Evolutionary conservation across 805 yeast genomes (phyloP), one percentile per base, ranked within the genome.

Genomic region (Metschnikowia bowlesiae): DNA sequence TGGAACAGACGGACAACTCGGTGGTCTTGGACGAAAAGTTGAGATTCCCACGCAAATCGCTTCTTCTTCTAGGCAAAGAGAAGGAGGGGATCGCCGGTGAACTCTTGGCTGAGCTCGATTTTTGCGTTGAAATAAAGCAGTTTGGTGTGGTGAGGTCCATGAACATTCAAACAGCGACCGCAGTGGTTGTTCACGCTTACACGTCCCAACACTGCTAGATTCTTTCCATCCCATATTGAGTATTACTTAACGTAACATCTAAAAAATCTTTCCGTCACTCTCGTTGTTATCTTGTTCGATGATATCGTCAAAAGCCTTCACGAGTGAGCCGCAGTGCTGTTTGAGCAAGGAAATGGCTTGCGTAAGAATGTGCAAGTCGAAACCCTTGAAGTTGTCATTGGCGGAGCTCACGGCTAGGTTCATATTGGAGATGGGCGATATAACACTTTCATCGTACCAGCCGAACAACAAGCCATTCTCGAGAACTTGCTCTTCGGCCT

Each of bases 141-240:
- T 84, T 82, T 38, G 98, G 98, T 13, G 90, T 91, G 14, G 83
- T 92, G 38, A 76, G 98, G 57, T 90, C 97, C 1, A 91, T 91
- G 98, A 91, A 91, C 62, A 91, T 91, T 53, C 98, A 91, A 69
- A 91, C 97, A 0, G 98, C 97, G 1, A 84, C 97, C 0, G 98
- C 97, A 0, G 90, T 91, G 18, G 81, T 91, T 46, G 96, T 90
- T 6, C 96, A 91, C 67, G 94, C 97, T 0, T 91, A 92, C 61
- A 83, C 95, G 1, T 64, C 76, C 16, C 88, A 84, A 60, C 85
- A 84, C 59, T 82, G 85, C 62, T 79, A 54, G 53, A 13, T 8
- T 10, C 8, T 10, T 13, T 8, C 2, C 2, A 5, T 39, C 29
- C 29, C 11, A 9, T 46, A 10, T 8, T 45, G n/a, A 35, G 22